Evolutionary conservation across 345 rosid species (phyloP).

Genomic region (Carallia pectinifolia): DNA sequence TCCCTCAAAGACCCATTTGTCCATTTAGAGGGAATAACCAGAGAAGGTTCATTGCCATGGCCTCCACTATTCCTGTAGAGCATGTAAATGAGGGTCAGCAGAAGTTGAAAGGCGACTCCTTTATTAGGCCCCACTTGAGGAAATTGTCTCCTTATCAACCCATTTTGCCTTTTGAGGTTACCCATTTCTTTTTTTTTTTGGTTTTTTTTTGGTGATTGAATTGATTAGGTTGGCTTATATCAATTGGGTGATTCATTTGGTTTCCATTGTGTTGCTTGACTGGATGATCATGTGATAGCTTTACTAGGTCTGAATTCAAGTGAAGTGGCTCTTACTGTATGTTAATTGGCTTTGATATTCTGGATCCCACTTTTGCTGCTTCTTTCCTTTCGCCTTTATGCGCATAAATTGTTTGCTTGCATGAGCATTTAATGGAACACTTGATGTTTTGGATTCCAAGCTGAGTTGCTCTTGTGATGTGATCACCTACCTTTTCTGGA

Average conservation of each 20-base stretch:
- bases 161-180: conserved; percentile 91
- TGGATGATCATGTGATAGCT: too few relatives aligned
- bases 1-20: conserved; percentile 25
- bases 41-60: conserved; percentile 39
- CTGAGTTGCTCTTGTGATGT: too few relatives aligned
- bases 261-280: neutral
- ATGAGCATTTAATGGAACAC: too few relatives aligned
- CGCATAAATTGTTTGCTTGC: neutral
- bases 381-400: neutral
- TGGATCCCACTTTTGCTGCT: too few relatives aligned
- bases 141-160: conserved; percentile 80
- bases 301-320: neutral
- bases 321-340: neutral
- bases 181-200: neutral
- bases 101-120: conserved; percentile 61
- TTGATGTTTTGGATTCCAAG: too few relatives aligned
- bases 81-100: conserved; percentile 39
- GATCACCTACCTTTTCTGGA: too few relatives aligned
- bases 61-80: conserved; percentile 44
- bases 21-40: conserved; percentile 28
- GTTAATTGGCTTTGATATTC: too few relatives aligned
- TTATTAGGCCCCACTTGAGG: conserved; percentile 80
- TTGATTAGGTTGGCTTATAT: neutral
- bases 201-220: neutral
- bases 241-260: neutral